phyloP scores from a whole-genome alignment of 2,329 filamentous ascomycete genomes.

The Chaetomiaceae sp. region DNA sequence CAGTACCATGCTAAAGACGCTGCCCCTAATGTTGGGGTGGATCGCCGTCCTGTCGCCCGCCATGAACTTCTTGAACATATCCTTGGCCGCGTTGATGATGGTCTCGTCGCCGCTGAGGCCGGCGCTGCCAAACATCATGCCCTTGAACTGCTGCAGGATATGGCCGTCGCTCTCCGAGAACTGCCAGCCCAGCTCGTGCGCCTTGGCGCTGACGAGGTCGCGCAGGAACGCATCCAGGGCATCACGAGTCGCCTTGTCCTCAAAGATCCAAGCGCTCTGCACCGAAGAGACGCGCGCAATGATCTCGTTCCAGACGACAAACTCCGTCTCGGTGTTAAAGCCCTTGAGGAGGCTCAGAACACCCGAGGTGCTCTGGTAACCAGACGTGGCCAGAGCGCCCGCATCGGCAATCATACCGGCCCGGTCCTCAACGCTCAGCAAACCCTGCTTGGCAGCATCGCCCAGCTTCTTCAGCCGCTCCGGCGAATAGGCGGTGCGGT shows the following conservation, averaged over 20 bases:
- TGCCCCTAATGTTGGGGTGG: slow-evolving; percentile 85
- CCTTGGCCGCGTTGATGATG: slow-evolving; percentile 74
- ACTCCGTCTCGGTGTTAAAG: slow-evolving; percentile 80
- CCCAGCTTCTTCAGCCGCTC: slow-evolving; percentile 84
- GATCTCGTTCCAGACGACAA: slow-evolving; percentile 94
- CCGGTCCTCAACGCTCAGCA: slow-evolving; percentile 82
- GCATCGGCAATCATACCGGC: slow-evolving; percentile 94
- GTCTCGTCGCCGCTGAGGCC: slow-evolving; percentile 75
- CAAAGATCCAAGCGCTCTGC: slow-evolving; percentile 82
- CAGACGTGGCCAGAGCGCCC: slow-evolving; percentile 80
- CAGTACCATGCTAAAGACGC: slow-evolving; percentile 79
- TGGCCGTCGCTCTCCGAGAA: slow-evolving; percentile 84
- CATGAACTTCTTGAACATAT: slow-evolving; percentile 85
- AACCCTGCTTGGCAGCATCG: slow-evolving; percentile 72
- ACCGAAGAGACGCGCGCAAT: slow-evolving; percentile 73
- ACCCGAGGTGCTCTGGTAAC: slow-evolving; percentile 90
- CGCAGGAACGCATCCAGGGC: slow-evolving; percentile 80
- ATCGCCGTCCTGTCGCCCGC: slow-evolving; percentile 75
- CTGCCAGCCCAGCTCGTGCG: slow-evolving; percentile 82
- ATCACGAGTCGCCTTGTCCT: slow-evolving; percentile 67
- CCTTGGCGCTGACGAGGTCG: slow-evolving; percentile 70
- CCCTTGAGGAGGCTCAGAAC: slow-evolving; percentile 80
- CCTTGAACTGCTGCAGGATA: slow-evolving; percentile 91
- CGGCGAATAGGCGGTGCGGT: slow-evolving; percentile 82
- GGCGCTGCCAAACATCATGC: slow-evolving; percentile 79